Evolutionary conservation across 2,329 filamentous ascomycete genomes (phyloP).

Genomic region (Monosporascus ibericus): DNA sequence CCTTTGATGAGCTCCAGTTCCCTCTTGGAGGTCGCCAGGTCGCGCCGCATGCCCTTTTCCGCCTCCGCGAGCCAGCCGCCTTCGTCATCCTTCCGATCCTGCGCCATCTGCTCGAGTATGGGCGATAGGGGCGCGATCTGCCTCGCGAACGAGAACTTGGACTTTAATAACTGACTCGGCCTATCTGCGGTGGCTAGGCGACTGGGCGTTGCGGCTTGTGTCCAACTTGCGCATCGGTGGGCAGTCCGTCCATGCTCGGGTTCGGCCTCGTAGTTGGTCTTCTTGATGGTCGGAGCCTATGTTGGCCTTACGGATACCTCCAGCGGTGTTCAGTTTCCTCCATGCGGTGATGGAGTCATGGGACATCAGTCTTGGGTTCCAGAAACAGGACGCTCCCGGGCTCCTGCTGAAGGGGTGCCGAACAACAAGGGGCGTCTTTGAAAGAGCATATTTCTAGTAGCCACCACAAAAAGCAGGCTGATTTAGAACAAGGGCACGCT

Average conservation of each 20-base stretch:
- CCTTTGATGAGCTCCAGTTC: conserved; percentile 20
- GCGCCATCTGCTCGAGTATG: not conserved
- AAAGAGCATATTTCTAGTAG: too few relatives aligned
- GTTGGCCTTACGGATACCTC: too few relatives aligned
- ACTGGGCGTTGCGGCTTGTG: not conserved
- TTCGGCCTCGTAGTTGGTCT: too few relatives aligned
- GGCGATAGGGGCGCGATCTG: conserved; percentile 1
- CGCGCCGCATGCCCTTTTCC: conserved; percentile 11
- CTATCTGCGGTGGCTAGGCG: not conserved
- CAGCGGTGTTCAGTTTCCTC: too few relatives aligned
- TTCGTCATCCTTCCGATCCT: not conserved
- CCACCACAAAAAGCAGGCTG: too few relatives aligned
- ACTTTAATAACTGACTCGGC: conserved; percentile 1
- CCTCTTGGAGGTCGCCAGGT: conserved; percentile 18
- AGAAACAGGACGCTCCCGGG: too few relatives aligned
- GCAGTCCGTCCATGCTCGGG: not conserved
- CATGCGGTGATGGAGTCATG: too few relatives aligned
- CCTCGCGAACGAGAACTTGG: conserved; percentile 6
- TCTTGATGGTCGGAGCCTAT: too few relatives aligned
- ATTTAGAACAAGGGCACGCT: too few relatives aligned
- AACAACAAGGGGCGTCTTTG: too few relatives aligned
- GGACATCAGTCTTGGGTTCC: too few relatives aligned
- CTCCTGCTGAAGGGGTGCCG: too few relatives aligned
- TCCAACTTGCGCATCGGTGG: not conserved
- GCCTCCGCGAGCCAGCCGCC: conserved; percentile 15